Percentiles rank a stretch among this genome's conserved stretches.
Evolutionary conservation across 805 yeast genomes (phyloP).

Genomic region (Saccharomycopsis sp.): DNA sequence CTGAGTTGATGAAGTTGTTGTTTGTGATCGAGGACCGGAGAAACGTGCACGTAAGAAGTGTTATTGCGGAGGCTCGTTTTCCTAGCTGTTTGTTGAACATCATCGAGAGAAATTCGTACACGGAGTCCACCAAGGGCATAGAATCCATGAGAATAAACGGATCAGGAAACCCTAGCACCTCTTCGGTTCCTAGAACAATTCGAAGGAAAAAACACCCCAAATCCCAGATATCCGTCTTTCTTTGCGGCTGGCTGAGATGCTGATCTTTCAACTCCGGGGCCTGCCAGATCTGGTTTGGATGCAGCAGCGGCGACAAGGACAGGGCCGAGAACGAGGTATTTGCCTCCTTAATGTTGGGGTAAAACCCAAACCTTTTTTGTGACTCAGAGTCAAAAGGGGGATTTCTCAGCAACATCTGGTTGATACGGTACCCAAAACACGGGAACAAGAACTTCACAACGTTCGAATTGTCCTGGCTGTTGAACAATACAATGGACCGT

Average conservation of each 20-base stretch:
- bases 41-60: conserved; percentile 76
- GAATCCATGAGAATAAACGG: conserved; percentile 57
- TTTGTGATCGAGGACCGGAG: conserved; percentile 61
- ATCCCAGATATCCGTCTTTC: conserved; percentile 92
- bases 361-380: neutral
- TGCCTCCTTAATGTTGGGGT: neutral
- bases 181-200: conserved; percentile 53
- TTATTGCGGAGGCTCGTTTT: conserved; percentile 76
- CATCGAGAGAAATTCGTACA: conserved; percentile 57
- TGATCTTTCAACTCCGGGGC: conserved; percentile 65
- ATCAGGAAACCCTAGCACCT: conserved; percentile 45
- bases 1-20: conserved; percentile 26
- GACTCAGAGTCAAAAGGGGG: conserved; percentile 26
- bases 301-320: neutral
- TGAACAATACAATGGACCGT: conserved; percentile 48
- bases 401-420: conserved; percentile 34
- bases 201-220: conserved; percentile 73
- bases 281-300: conserved; percentile 42
- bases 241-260: conserved; percentile 43
- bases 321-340: neutral
- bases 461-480: conserved; percentile 45
- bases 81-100: conserved; percentile 62
- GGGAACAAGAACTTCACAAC: conserved; percentile 54
- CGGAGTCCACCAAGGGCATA: conserved; percentile 44
- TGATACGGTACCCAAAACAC: conserved; percentile 47